Conservation (phyloP, 148 eudicot genomes). For the Heliosperma pusillum region DNA sequence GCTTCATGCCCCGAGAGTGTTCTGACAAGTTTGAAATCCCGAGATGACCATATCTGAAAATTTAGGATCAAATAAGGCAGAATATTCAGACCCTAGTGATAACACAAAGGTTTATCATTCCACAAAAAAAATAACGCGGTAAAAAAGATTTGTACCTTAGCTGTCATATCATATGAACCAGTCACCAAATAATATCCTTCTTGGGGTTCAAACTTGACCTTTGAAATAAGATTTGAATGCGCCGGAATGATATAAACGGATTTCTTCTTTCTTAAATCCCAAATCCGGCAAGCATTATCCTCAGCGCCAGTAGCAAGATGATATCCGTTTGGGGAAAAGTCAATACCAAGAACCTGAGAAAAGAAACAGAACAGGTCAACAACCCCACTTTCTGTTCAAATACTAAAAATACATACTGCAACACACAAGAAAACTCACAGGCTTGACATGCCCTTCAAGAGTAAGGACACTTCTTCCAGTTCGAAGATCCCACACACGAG, state of each 20-base stretch:
- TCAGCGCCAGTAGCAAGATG: slow-evolving; percentile 93
- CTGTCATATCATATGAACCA: slow-evolving; percentile 85
- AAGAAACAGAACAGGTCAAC: slow-evolving; percentile 10
- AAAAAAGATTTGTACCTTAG: slow-evolving; percentile 52
- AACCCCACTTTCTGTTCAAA: neutral
- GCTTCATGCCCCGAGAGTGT: slow-evolving; percentile 82
- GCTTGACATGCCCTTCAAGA: slow-evolving; percentile 90
- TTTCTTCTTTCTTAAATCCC: slow-evolving; percentile 88
- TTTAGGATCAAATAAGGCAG: slow-evolving; percentile 17
- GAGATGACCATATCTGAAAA: slow-evolving; percentile 80
- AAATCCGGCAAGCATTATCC: slow-evolving; percentile 88
- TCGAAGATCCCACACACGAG: slow-evolving; percentile 95
- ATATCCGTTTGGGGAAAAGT: slow-evolving; percentile 93
- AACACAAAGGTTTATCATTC: neutral
- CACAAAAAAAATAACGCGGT: neutral
- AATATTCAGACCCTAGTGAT: neutral
- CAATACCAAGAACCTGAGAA: slow-evolving; percentile 65
- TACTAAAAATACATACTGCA: neutral
- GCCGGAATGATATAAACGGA: slow-evolving; percentile 83
- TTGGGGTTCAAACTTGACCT: slow-evolving; percentile 95
- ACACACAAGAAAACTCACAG: slow-evolving; percentile 42
- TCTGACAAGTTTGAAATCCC: slow-evolving; percentile 81
- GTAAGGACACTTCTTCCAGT: slow-evolving; percentile 91
- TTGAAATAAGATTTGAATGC: slow-evolving; percentile 85
- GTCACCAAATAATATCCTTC: slow-evolving; percentile 91